These are phyloP conservation scores for Euphorbia tirucalli DNA, from an alignment of 345 rosid genomes.

Conservation along the genomic window DNA sequence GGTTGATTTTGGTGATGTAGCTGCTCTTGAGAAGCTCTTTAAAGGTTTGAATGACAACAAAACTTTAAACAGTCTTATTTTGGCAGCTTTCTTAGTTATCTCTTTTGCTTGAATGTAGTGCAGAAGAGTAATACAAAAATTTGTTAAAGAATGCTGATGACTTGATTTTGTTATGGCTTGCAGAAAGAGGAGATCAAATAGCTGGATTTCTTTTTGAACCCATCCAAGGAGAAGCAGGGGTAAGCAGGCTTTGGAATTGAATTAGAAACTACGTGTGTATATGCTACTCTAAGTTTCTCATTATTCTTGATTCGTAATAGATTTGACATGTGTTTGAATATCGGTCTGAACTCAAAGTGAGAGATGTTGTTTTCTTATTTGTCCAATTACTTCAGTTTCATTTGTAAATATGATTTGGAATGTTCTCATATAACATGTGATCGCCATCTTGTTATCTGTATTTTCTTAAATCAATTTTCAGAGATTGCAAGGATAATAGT, in stretches of 20 bases:
- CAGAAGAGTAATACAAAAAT: not conserved
- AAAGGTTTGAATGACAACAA: slow-evolving; percentile 45
- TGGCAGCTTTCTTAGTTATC: not conserved
- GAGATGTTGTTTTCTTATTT: not conserved
- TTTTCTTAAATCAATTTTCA: not conserved
- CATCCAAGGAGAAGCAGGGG: slow-evolving; percentile 99
- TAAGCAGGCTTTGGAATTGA: slow-evolving; percentile 32
- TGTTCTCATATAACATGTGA: slow-evolving; percentile 1
- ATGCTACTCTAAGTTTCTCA: not conserved
- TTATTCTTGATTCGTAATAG: not conserved
- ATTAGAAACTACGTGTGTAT: slow-evolving; percentile 4
- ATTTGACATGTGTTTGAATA: not conserved
- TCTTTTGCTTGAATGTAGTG: not conserved
- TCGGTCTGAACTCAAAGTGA: not conserved
- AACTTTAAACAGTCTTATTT: not conserved
- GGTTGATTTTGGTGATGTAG: slow-evolving; percentile 88
- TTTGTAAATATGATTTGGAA: not conserved
- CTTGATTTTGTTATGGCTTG: slow-evolving; percentile 21
- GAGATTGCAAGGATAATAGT: not conserved
- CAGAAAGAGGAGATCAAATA: slow-evolving; percentile 72
- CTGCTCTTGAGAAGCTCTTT: slow-evolving; percentile 67
- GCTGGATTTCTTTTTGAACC: slow-evolving; percentile 98
- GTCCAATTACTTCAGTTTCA: not conserved
- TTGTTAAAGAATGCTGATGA: not conserved
- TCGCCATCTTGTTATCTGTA: not conserved